Conservation (phyloP, 1,139 yeast species). For the Nakaseomyces delphensis region DNA sequence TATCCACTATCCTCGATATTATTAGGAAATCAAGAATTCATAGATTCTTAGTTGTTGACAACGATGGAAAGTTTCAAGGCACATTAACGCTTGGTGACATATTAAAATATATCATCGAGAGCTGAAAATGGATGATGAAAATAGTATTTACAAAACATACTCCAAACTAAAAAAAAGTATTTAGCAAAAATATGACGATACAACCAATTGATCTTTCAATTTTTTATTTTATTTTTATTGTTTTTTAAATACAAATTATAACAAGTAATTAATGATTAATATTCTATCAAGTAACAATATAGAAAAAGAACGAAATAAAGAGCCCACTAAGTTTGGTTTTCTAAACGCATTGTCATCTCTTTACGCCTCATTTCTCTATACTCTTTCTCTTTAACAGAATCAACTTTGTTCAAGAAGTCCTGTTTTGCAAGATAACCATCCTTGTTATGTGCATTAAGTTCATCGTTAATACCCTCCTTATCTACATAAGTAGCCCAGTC, state of each 20-base stretch:
- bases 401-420: slow-evolving; percentile 76
- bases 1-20: slow-evolving; percentile 85
- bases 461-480: slow-evolving; percentile 73
- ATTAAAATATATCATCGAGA: slow-evolving; percentile 49
- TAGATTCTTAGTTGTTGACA: slow-evolving; percentile 83
- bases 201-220: not conserved
- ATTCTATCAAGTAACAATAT: not conserved
- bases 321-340: slow-evolving; percentile 6
- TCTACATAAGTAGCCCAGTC: slow-evolving; percentile 98
- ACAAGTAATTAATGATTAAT: not conserved
- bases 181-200: too few relatives aligned
- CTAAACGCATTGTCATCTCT: slow-evolving; percentile 27
- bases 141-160: too few relatives aligned
- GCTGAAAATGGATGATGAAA: too few relatives aligned
- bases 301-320: not conserved
- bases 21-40: slow-evolving; percentile 82
- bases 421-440: slow-evolving; percentile 87
- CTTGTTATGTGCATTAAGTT: slow-evolving; percentile 61
- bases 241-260: not conserved
- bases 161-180: too few relatives aligned
- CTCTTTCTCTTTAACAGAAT: slow-evolving; percentile 53
- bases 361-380: slow-evolving; percentile 48
- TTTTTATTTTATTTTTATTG: not conserved
- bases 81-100: slow-evolving; percentile 87
- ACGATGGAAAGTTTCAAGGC: slow-evolving; percentile 61